Evolutionary conservation across 306 rosid genomes (phyloP), one percentile per base, ranked within the genome.

Genomic region (Begonia masoniana): DNA sequence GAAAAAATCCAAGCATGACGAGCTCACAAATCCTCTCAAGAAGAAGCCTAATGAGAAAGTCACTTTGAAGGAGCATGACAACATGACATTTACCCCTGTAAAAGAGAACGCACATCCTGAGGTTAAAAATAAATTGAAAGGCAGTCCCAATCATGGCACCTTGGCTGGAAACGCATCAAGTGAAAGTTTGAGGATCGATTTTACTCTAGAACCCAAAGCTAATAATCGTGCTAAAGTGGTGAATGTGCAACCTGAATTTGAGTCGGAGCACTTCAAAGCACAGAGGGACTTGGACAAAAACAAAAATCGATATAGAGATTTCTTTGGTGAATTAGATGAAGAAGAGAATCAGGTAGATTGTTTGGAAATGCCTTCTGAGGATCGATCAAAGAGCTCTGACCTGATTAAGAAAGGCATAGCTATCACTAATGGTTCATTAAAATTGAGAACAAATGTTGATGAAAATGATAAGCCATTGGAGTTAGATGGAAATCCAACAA

Each of bases 281-380:
- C 71, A 42, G 10, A 82, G 69, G 60, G 74, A 73, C 68, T 31
- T 46, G 31, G 80, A 51, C 52, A 74, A 71, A 74, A 69, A 62
- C 49, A 74, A 47, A 55, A 89, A 81, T 26, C 57, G 72, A 2
- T 74, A 81, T 61, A 72, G 46, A 70, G 87, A 78, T 54, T 70
- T 81, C 66, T 80, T 76, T 74, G 89, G 96, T 54, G 87, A 74
- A 21, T 58, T 61, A 51, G 84, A 76, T 57, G 84, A 78, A 55
- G 88, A 80, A 52, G 80, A 65, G 62, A 77, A 71, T 66, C 74
- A 10, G 41, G 64, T 51, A 54, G 78, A 74, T 53, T 52, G 54
- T 2, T 51, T 50, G 51, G 89, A 74, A 62, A 54, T 67, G 46
- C 79, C 70, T 46, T 54, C 51, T 56, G 76, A 73, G 52, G 76